Base-by-base conservation (phyloP, 306 rosid species). In the Dryas drummondii region DNA sequence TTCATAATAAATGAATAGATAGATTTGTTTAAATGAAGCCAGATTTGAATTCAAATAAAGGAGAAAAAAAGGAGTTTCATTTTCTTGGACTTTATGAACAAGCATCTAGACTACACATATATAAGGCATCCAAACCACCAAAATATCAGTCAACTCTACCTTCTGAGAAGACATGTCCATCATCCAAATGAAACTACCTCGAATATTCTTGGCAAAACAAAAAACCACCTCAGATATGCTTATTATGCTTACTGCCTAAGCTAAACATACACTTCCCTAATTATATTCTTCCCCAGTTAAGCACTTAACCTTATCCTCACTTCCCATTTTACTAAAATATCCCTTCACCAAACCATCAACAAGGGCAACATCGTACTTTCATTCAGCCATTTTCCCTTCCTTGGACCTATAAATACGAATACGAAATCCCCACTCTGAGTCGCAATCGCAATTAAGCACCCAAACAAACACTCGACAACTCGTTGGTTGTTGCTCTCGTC, bases 381-480 rank as follows among this genome's bases (percentile, higher is more conserved):
- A 51, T n/a, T 4, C 49, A 13, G 1, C 19, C 15, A 17, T 6
- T 11, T 1, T 19, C 15, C 37, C 1, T 9, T 5, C 9, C 0
- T 15, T 2, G 9, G 10, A 4, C 2, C 16, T 74, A 73, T 80
- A 80, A 68, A 73, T 51, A 41, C 17, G 66, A 11, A 45, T 5
- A n/a, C 8, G 2, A 7, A 32, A 32, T 32, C 37, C 4, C 42
- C 12, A 2, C 2, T 15, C 2, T 4, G 4, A 46, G 15, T 5
- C 27, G 1, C 12, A 7, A 3, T 32, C 19, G 5, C 47, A 16
- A 49, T 7, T 32, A 32, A 32, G 37, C 37, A 32, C 37, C 37
- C 37, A 32, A 32, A 32, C 37, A 7, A 45, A 42, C 4, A 12
- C 7, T 14, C 11, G 1, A n/a, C 57, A 32, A 32, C 37, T 32